Base-by-base conservation (phyloP, 805 yeast species). In the Saccharomycopsis malanga region DNA sequence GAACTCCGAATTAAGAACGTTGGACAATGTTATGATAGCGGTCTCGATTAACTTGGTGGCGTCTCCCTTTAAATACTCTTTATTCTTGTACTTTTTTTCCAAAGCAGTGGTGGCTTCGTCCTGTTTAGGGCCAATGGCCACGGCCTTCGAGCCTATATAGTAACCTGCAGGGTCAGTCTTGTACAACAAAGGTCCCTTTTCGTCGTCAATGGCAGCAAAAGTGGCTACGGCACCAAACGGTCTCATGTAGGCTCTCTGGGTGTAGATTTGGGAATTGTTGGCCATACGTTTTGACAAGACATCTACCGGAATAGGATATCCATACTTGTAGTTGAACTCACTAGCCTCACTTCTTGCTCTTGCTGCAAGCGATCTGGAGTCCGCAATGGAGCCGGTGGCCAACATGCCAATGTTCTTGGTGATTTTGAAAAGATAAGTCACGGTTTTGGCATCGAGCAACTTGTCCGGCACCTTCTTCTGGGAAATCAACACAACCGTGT, bases 141-240 rank as follows among this genome's bases (percentile, higher is more conserved):
- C 82, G 2, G 98, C 98, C 67, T 83, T 83, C 54, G 85, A 86
- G 24, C 95, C 93, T 46, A 86, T 81, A 62, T 71, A 93, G 67
- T 91, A 91, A 5, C 98, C 98, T 3, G 98, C 98, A 15, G 98
- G 98, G 66, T 93, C 98, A 56, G 93, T 81, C 70, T 91, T 93
- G 71, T 77, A 88, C 51, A 93, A 73, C 58, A 81, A 79, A 23
- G 98, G 96, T 1, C 98, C 98, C 45, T 70, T 65, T 66, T 83
- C 94, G 61, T 87, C 96, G 64, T 88, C 97, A 48, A 85, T 81
- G 39, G 94, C 79, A 49, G 88, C 75, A 59, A 91, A 83, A 22
- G 96, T 87, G 61, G 88, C 73, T 24, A 95, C 87, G 50, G 91
- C 96, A 34, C 98, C 98, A 56, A 88, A 72, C 22, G 98, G 98